Evolutionary conservation across 2,329 filamentous ascomycete species (phyloP).

Genomic region (Akanthomyces dipterigenus): DNA sequence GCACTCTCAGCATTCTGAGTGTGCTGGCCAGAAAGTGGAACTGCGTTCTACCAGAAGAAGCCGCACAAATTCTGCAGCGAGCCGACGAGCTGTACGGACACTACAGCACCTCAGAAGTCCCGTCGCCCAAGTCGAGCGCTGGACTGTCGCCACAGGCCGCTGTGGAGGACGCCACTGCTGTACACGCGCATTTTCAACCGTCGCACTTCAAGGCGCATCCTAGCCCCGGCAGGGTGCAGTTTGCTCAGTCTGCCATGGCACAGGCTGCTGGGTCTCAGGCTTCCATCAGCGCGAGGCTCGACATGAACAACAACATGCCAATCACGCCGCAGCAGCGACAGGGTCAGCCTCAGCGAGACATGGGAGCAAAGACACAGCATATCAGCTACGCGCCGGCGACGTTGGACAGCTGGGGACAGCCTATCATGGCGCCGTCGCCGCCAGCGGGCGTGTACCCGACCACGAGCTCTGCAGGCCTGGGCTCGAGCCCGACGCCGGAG

Average conservation of each 20-base stretch:
- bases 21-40: slow-evolving; percentile 85
- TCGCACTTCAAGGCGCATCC: slow-evolving; percentile 13
- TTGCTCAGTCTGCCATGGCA: background rate
- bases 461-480: background rate
- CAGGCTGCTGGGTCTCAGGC: background rate
- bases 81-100: slow-evolving; percentile 75
- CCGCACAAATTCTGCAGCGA: slow-evolving; percentile 64
- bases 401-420: slow-evolving; percentile 2
- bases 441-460: background rate
- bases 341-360: slow-evolving; percentile 6
- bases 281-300: slow-evolving; percentile 3
- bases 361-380: background rate
- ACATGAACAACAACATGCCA: background rate
- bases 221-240: slow-evolving; percentile 6
- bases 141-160: slow-evolving; percentile 23
- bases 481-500: background rate
- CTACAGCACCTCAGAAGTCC: slow-evolving; percentile 56
- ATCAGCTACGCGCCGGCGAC: slow-evolving; percentile 3
- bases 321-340: background rate
- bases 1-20: slow-evolving; percentile 78
- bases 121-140: slow-evolving; percentile 41
- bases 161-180: slow-evolving; percentile 18
- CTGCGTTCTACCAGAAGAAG: slow-evolving; percentile 79
- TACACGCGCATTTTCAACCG: slow-evolving; percentile 12
- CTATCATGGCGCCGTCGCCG: background rate